These are phyloP conservation scores for Betula pendula DNA, from an alignment of 306 rosid species.

Conservation along the genomic window DNA sequence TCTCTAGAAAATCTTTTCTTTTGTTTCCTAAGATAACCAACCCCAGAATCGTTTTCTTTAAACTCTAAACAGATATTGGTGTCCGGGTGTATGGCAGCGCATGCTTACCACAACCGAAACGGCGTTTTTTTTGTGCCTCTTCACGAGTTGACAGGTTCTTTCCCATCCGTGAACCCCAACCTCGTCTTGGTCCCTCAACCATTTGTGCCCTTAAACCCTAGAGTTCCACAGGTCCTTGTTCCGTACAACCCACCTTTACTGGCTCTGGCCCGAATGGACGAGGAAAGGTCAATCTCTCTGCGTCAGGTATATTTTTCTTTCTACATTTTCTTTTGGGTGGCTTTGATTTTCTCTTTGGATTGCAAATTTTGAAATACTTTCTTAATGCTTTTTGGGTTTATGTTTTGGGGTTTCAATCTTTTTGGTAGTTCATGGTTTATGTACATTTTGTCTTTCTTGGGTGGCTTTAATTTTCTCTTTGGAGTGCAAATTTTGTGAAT, in stretches of 20 bases:
- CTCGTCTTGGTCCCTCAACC: slow-evolving; percentile 12
- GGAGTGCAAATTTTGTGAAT: background rate
- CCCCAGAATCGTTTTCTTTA: background rate
- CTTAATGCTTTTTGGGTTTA: background rate
- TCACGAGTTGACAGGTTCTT: background rate
- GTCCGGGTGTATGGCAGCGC: slow-evolving; percentile 32
- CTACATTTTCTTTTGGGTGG: background rate
- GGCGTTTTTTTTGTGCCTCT: slow-evolving; percentile 24
- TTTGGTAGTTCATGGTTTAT: slow-evolving; percentile 32
- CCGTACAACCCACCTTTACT: background rate
- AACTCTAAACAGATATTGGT: background rate
- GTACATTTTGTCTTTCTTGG: background rate
- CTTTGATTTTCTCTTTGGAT: background rate
- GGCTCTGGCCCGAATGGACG: slow-evolving; percentile 23
- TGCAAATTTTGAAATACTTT: background rate
- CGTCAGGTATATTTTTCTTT: slow-evolving; percentile 28
- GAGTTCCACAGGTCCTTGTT: slow-evolving; percentile 22
- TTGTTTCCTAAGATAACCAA: background rate
- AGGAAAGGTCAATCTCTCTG: slow-evolving; percentile 39
- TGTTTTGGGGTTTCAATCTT: slow-evolving; percentile 8
- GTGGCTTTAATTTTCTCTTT: background rate
- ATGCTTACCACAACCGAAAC: slow-evolving; percentile 10
- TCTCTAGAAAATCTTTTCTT: background rate
- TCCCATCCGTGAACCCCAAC: slow-evolving; percentile 3
- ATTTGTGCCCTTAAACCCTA: slow-evolving; percentile 18